Evolutionary conservation across 495 filamentous ascomycete species (phyloP), one percentile per base, ranked within the genome.

Genomic region (Glarea lozoyensis): DNA sequence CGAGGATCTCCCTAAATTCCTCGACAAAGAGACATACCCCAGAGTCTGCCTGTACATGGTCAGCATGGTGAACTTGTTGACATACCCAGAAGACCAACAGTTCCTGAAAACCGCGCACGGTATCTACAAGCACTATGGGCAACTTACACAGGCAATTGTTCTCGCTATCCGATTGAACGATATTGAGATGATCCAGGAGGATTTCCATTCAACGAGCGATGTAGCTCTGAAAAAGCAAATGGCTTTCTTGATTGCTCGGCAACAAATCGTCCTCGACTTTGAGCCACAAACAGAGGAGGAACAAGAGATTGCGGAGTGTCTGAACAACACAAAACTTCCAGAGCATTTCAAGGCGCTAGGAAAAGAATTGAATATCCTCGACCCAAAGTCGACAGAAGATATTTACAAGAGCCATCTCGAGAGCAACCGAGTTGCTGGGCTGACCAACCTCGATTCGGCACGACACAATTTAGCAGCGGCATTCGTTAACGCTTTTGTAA

Each of bases 371-470:
- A 97, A 97, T 57, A 92, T 97, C 33, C 70, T 99, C 25, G 92
- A 97, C 35, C 92, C 92, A 13, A 94, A 94, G 64, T 89, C 86
- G 45, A 88, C 90, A 3, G 92, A 99, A 64, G 92, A 99, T 57
- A 99, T 99, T 53, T 99, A 99, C 73, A 99, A 99, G 72, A 94
- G 87, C 45, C 93, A 99, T 61, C 72, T 99, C 12, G 92, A 99
- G 62, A 96, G 84, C 68, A 92, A 80, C 46, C 77, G 92, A 36
- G 88, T 88, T 35, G 84, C 87, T 18, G 89, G 89, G 18, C 69
- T 93, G 60, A 96, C 88, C 13, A 95, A 94, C 56, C 78, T 93
- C 23, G 92, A 97, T 62, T 96, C 90, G 11, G 89, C 92, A 27
- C 71, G 88, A 48, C 88, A 97, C 70, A 99, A 97, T 53, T 72